phyloP scores from a whole-genome alignment of 768 basidiomycete genomes.

The Lentinula sp. region DNA sequence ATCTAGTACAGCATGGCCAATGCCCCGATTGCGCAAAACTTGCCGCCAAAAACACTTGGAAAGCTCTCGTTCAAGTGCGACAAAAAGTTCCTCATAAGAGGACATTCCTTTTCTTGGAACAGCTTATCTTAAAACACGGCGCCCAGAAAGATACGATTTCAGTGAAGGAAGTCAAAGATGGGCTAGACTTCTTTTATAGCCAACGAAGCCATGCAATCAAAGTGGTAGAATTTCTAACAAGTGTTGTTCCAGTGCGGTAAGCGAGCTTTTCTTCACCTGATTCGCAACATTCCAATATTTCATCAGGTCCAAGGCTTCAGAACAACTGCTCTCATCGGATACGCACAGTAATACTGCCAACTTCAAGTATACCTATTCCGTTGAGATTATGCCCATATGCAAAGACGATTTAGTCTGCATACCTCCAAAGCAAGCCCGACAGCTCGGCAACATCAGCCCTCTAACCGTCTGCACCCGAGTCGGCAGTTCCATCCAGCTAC shows the following conservation, averaged over 20 bases:
- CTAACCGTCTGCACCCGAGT: constrained; percentile 86
- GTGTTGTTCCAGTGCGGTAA: constrained; percentile 85
- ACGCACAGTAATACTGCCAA: constrained; percentile 90
- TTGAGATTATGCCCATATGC: constrained; percentile 95
- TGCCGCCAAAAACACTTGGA: constrained; percentile 99
- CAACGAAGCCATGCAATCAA: constrained; percentile 88
- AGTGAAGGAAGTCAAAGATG: constrained; percentile 89
- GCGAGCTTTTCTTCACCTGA: constrained; percentile 16
- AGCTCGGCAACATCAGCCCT: constrained; percentile 83
- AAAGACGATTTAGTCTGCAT: constrained; percentile 96
- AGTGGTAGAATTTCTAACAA: constrained; percentile 90
- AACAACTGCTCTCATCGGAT: constrained; percentile 90
- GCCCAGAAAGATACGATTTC: constrained; percentile 96
- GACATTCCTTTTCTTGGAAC: constrained; percentile 96
- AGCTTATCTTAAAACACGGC: constrained; percentile 92
- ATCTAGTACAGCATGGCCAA: constrained; percentile 91
- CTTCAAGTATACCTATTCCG: constrained; percentile 96
- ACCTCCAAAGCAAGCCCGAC: constrained; percentile 74
- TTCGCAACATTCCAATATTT: not conserved
- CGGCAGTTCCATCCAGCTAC: constrained; percentile 84
- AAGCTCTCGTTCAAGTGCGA: constrained; percentile 95
- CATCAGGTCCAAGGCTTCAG: constrained; percentile 81
- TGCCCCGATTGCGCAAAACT: constrained; percentile 91
- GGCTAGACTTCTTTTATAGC: constrained; percentile 95
- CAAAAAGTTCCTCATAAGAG: constrained; percentile 98